Evolutionary conservation across 176 grass and related monocot species (phyloP), one percentile per base, ranked within the genome.

Genomic region (Tillandsia leiboldiana): DNA sequence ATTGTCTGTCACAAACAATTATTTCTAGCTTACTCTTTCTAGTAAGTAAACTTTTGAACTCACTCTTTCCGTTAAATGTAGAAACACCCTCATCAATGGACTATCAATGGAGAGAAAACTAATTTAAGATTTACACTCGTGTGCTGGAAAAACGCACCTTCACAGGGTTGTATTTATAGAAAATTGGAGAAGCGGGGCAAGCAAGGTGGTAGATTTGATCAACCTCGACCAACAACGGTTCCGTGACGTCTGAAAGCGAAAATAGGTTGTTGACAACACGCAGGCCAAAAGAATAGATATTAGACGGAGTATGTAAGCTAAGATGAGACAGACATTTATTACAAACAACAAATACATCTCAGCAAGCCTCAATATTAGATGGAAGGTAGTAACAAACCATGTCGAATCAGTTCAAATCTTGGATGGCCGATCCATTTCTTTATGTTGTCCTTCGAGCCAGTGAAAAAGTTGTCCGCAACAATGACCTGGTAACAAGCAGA

Each of bases 191-290:
- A 69, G 95, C 90, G 68, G 95, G 95, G 80, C 95, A 99, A 86
- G 95, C 95, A 90, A 99, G 95, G 77, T 99, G 95, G 52, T 99
- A 99, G 51, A 99, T 93, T 74, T 99, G 95, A 79, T 99, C 95
- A 77, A 99, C 95, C 82, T 99, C 95, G 71, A 94, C 84, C 72
- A 99, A 81, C 64, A 99, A 69, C 6, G 95, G 77, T 42, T 99
- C 49, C 2, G 90, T 94, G 71, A 94, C 90, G 88, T 99, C 95
- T 99, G 69, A 70, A 81, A 75, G 23, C 23, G 53, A 64, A 66
- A 8, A 50, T 68, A 24, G 67, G 50, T 63, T 28, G 63, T 70
- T 23, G 6, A 18, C 22, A 61, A 42, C 33, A 42, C 7, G 33
- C 33, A 42, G 33, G 33, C 33, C 33, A 42, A 42, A 42, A 42